These are phyloP conservation scores for Geotrichum klebahnii DNA, from an alignment of 1,139 yeast genomes.

Conservation along the genomic window DNA sequence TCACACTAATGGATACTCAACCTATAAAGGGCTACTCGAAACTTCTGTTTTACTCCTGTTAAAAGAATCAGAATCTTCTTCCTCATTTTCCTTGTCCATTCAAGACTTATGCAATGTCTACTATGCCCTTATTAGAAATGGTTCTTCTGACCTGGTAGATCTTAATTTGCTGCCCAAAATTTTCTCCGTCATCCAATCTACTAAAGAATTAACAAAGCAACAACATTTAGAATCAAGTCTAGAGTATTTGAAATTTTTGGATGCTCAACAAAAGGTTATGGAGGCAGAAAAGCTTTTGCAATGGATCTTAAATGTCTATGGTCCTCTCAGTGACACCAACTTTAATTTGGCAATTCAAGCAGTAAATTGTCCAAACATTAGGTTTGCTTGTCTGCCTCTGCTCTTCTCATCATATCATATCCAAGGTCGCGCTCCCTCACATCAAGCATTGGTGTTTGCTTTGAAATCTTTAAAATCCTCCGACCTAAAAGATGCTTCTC, in stretches of 20 bases:
- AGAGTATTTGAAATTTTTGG: slow-evolving; percentile 15
- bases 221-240: slow-evolving; percentile 14
- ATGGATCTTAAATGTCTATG: slow-evolving; percentile 18
- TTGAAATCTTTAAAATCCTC: slow-evolving; percentile 3
- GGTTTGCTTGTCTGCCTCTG: slow-evolving; percentile 14
- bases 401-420: slow-evolving; percentile 11
- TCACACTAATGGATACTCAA: slow-evolving; percentile 5
- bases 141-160: slow-evolving; percentile 3
- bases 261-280: slow-evolving; percentile 11
- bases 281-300: slow-evolving; percentile 16
- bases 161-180: slow-evolving; percentile 15
- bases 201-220: slow-evolving; percentile 7
- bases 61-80: slow-evolving; percentile 13
- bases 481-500: background rate
- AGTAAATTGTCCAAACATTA: slow-evolving; percentile 14
- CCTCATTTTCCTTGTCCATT: slow-evolving; percentile 10
- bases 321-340: slow-evolving; percentile 4
- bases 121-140: slow-evolving; percentile 12
- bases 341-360: slow-evolving; percentile 10
- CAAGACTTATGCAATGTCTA: slow-evolving; percentile 11
- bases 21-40: slow-evolving; percentile 8
- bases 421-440: slow-evolving; percentile 10
- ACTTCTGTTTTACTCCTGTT: slow-evolving; percentile 10
- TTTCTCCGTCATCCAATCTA: slow-evolving; percentile 15
- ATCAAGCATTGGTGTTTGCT: slow-evolving; percentile 13